phyloP scores from a whole-genome alignment of 1,284 basidiomycete species.

The Porogramme epimiltina region DNA sequence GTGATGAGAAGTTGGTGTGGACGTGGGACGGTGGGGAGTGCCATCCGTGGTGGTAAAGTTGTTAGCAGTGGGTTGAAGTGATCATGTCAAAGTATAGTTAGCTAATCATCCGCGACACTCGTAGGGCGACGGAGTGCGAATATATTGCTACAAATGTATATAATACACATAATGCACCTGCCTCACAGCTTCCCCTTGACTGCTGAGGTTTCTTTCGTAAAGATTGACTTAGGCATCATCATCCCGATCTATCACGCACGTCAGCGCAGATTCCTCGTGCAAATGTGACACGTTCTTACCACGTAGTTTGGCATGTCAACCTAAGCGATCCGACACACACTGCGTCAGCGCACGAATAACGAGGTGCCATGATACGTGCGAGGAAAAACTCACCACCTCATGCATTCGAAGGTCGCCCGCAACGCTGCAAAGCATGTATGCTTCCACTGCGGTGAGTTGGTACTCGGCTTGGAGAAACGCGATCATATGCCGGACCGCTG shows the following conservation, averaged over 20 bases:
- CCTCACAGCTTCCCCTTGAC: too few relatives aligned
- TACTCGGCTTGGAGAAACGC: slow-evolving; percentile 46
- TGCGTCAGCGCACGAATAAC: not conserved
- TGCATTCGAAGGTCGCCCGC: slow-evolving; percentile 61
- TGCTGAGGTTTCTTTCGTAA: too few relatives aligned
- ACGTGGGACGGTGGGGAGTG: slow-evolving; percentile 42
- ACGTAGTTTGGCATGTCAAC: slow-evolving; percentile 71
- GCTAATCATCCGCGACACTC: too few relatives aligned
- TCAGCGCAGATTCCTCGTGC: not conserved
- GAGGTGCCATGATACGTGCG: not conserved
- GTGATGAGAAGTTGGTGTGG: slow-evolving; percentile 34
- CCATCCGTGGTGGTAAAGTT: slow-evolving; percentile 37
- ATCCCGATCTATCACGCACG: slow-evolving; percentile 41
- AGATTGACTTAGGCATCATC: slow-evolving; percentile 49
- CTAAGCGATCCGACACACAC: slow-evolving; percentile 29
- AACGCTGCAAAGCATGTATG: slow-evolving; percentile 66
- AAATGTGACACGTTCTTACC: slow-evolving; percentile 36
- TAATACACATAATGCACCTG: too few relatives aligned
- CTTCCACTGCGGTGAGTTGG: slow-evolving; percentile 43
- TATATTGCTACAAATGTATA: too few relatives aligned
- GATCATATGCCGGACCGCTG: slow-evolving; percentile 61
- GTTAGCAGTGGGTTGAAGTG: too few relatives aligned
- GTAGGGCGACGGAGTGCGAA: too few relatives aligned
- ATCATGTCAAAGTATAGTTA: too few relatives aligned
- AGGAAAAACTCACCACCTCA: slow-evolving; percentile 52